Percentiles rank a stretch among this genome's conserved stretches.
phyloP scores from a whole-genome alignment of 129 eudicot species.

The Gnaphalium uliginosum region DNA sequence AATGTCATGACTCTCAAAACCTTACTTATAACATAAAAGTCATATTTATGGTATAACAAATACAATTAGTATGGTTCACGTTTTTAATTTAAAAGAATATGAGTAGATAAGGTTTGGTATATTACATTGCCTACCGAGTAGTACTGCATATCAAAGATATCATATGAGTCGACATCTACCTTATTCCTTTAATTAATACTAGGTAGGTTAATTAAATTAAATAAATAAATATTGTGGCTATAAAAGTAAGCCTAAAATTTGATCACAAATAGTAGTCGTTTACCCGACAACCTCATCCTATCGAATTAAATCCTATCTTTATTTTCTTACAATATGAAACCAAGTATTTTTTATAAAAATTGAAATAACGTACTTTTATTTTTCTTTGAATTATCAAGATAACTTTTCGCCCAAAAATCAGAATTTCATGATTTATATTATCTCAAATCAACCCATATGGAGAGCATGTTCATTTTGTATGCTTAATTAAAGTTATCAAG shows the following conservation, averaged over 20 bases:
- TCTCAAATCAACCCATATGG: neutral
- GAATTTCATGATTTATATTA: no score
- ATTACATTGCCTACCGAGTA: constrained; percentile 25
- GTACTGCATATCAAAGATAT: neutral
- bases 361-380: no score
- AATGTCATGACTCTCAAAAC: no score
- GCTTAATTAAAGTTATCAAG: no score
- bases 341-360: no score
- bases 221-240: neutral
- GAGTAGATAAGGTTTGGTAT: constrained; percentile 34
- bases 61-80: neutral
- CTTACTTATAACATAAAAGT: no score
- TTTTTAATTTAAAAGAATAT: neutral
- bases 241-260: constrained; percentile 11
- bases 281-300: constrained; percentile 21
- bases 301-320: no score
- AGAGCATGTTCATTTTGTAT: constrained; percentile 11
- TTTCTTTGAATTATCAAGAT: no score
- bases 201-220: constrained; percentile 13
- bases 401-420: no score
- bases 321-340: no score
- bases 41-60: neutral
- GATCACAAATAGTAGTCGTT: constrained; percentile 13
- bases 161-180: constrained; percentile 13
- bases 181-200: neutral